These are phyloP conservation scores for Hygrophorus russula DNA, from an alignment of 768 basidiomycete genomes.

Conservation along the genomic window DNA sequence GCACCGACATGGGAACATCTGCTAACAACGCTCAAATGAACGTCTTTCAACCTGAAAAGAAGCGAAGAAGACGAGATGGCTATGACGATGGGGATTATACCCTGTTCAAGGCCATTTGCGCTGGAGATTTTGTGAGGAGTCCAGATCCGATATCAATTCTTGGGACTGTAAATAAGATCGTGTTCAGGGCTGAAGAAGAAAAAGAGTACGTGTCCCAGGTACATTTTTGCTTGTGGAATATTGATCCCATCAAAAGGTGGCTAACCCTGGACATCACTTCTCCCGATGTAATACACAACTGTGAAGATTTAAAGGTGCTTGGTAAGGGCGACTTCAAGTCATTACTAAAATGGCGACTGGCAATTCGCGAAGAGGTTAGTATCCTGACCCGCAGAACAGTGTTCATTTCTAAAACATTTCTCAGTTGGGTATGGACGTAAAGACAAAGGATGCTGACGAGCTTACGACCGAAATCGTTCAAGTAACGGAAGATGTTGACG, in stretches of 20 bases:
- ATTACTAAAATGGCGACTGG: slow-evolving; percentile 82
- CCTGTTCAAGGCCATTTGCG: slow-evolving; percentile 65
- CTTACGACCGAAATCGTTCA: slow-evolving; percentile 54
- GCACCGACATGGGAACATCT: slow-evolving; percentile 40
- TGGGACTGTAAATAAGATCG: slow-evolving; percentile 67
- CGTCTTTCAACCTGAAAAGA: slow-evolving; percentile 97
- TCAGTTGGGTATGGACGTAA: slow-evolving; percentile 79
- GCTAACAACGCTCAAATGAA: slow-evolving; percentile 70
- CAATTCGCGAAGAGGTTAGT: slow-evolving; percentile 81
- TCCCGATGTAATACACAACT: slow-evolving; percentile 70
- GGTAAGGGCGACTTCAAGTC: slow-evolving; percentile 97
- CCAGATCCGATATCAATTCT: slow-evolving; percentile 71
- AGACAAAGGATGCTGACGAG: slow-evolving; percentile 63
- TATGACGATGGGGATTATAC: slow-evolving; percentile 94
- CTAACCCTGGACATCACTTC: slow-evolving; percentile 60
- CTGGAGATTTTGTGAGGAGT: slow-evolving; percentile 58
- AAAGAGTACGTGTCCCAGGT: slow-evolving; percentile 41
- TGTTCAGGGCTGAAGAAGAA: slow-evolving; percentile 76
- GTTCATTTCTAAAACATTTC: background rate
- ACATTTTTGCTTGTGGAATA: slow-evolving; percentile 1
- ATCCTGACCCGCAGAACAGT: slow-evolving; percentile 2
- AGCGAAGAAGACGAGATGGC: slow-evolving; percentile 83
- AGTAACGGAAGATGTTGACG: slow-evolving; percentile 60
- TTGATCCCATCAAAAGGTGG: slow-evolving; percentile 42
- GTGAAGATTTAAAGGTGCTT: slow-evolving; percentile 88